phyloP scores from a whole-genome alignment of 495 filamentous ascomycete genomes.

The Ramalina intermedia region DNA sequence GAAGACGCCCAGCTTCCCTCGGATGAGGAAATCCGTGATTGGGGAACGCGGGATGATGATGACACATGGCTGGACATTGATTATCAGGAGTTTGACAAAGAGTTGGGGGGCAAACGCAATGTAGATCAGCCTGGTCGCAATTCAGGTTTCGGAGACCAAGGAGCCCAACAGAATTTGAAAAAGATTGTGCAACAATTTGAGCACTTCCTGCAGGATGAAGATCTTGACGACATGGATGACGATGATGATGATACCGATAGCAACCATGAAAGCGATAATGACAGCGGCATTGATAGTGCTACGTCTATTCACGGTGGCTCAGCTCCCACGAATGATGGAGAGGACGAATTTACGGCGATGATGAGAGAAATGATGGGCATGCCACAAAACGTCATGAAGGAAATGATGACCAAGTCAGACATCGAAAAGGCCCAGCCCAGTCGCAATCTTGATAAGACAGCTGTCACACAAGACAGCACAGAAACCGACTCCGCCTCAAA shows the following conservation, averaged over 20 bases:
- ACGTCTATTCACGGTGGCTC: conserved; percentile 38
- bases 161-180: conserved; percentile 66
- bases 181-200: conserved; percentile 87
- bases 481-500: conserved; percentile 12
- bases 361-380: conserved; percentile 95
- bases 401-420: background rate
- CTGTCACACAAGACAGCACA: background rate
- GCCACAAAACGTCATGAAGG: conserved; percentile 25
- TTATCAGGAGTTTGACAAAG: conserved; percentile 73
- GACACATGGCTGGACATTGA: conserved; percentile 92
- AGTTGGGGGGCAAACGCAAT: conserved; percentile 40
- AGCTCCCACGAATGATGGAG: conserved; percentile 45
- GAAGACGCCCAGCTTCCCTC: conserved; percentile 49
- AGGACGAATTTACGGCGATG: conserved; percentile 69
- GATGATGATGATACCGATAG: conserved; percentile 40
- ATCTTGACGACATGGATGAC: conserved; percentile 54
- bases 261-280: conserved; percentile 33
- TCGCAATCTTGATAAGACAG: background rate
- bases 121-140: conserved; percentile 13
- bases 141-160: conserved; percentile 57
- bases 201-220: conserved; percentile 80
- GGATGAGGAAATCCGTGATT: conserved; percentile 55
- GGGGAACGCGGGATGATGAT: conserved; percentile 57
- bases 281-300: conserved; percentile 28
- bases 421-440: conserved; percentile 1